These are phyloP conservation scores for Fusarium coicis DNA, from an alignment of 2,329 filamentous ascomycete species.

Conservation along the genomic window DNA sequence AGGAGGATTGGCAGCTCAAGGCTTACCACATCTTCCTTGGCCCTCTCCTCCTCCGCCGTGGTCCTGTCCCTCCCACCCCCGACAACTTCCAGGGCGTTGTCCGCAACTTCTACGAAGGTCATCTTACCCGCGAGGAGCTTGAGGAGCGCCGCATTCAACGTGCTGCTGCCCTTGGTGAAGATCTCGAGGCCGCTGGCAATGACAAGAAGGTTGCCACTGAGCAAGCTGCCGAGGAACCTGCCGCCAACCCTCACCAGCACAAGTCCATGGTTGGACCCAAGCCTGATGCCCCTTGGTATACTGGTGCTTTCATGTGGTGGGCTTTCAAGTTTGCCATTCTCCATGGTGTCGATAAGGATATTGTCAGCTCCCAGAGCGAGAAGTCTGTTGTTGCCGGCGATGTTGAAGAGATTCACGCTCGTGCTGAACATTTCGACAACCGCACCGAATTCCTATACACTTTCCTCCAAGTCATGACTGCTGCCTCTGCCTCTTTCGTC, in stretches of 20 bases:
- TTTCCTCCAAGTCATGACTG: slow-evolving; percentile 69
- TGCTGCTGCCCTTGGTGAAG: slow-evolving; percentile 30
- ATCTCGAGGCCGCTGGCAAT: slow-evolving; percentile 40
- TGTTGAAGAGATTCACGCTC: slow-evolving; percentile 65
- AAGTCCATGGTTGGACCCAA: slow-evolving; percentile 53
- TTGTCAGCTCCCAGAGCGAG: slow-evolving; percentile 51
- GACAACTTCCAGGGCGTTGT: slow-evolving; percentile 55
- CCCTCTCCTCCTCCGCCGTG: slow-evolving; percentile 61
- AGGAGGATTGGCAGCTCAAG: slow-evolving; percentile 70
- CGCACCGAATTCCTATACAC: slow-evolving; percentile 70
- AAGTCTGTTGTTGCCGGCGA: slow-evolving; percentile 61
- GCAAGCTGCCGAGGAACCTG: slow-evolving; percentile 70
- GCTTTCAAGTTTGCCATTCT: slow-evolving; percentile 58
- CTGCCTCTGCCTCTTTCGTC: slow-evolving; percentile 70
- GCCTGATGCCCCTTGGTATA: slow-evolving; percentile 57
- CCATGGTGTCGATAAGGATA: slow-evolving; percentile 58
- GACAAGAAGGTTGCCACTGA: slow-evolving; percentile 42
- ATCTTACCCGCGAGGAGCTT: slow-evolving; percentile 64
- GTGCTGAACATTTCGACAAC: slow-evolving; percentile 69
- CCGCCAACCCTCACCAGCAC: slow-evolving; percentile 45
- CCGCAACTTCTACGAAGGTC: slow-evolving; percentile 67
- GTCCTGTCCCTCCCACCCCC: slow-evolving; percentile 53
- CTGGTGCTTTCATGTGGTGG: slow-evolving; percentile 56
- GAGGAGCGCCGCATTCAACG: slow-evolving; percentile 52
- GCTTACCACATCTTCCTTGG: slow-evolving; percentile 65